These are phyloP conservation scores for Ceratonia siliqua DNA, from an alignment of 306 rosid genomes.

Conservation along the genomic window DNA sequence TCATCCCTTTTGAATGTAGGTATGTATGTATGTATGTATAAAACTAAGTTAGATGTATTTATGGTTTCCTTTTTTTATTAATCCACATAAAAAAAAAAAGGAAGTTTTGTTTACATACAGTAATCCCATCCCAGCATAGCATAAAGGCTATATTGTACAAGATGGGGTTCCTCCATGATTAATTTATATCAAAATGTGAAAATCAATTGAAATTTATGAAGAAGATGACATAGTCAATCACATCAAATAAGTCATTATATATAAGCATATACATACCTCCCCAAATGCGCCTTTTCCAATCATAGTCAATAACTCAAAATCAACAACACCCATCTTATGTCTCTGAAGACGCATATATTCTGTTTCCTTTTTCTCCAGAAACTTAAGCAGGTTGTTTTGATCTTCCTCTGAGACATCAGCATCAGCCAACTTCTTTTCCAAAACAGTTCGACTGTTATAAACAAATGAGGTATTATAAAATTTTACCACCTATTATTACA, in stretches of 20 bases:
- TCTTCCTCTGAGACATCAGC: slow-evolving; percentile 99
- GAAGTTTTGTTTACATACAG: background rate
- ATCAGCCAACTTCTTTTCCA: slow-evolving; percentile 96
- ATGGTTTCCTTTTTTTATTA: background rate
- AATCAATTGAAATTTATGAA: slow-evolving; percentile 5
- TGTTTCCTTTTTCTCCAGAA: slow-evolving; percentile 95
- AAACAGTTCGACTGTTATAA: slow-evolving; percentile 63
- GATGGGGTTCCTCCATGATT: background rate
- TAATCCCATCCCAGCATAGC: slow-evolving; percentile 14
- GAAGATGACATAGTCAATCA: slow-evolving; percentile 17
- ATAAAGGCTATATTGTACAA: background rate
- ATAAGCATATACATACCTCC: slow-evolving; percentile 61
- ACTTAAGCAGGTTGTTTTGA: slow-evolving; percentile 87
- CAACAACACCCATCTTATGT: slow-evolving; percentile 96
- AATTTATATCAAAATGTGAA: slow-evolving; percentile 19
- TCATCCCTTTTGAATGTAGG: background rate
- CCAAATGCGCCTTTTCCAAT: slow-evolving; percentile 99
- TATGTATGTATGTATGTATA: background rate
- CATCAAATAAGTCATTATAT: background rate
- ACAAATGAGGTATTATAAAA: slow-evolving; percentile 22
- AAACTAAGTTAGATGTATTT: background rate
- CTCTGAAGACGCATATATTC: slow-evolving; percentile 99
- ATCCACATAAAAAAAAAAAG: background rate
- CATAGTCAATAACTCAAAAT: slow-evolving; percentile 93
- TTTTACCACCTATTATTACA: background rate